Evolutionary conservation across 768 basidiomycete species (phyloP).

Genomic region (Royoungia palumana): DNA sequence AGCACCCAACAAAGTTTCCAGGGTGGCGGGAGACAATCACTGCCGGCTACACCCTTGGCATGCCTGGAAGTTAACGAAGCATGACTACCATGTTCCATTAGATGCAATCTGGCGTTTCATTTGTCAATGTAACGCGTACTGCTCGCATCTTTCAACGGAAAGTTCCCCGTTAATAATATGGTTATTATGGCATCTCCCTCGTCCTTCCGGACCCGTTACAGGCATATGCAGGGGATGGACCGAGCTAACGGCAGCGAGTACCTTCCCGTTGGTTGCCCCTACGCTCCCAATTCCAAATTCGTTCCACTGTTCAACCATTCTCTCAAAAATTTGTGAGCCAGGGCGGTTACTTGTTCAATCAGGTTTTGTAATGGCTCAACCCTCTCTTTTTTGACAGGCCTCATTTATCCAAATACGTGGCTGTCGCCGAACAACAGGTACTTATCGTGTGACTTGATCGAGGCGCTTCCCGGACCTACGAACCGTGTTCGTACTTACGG

Average conservation of each 20-base stretch:
- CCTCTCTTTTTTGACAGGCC: conserved; percentile 19
- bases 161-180: conserved; percentile 25
- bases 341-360: conserved; percentile 25
- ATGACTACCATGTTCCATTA: conserved; percentile 14
- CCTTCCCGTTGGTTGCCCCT: conserved; percentile 6
- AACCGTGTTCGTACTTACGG: conserved; percentile 15
- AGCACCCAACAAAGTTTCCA: conserved; percentile 11
- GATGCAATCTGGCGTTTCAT: conserved; percentile 8
- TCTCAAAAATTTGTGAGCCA: conserved; percentile 23
- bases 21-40: conserved; percentile 18
- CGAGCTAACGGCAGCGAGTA: conserved; percentile 26
- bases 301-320: conserved; percentile 13
- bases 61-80: conserved; percentile 13
- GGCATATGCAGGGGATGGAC: conserved; percentile 31
- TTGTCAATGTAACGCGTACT: conserved; percentile 7
- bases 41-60: conserved; percentile 6
- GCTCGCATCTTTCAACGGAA: conserved; percentile 11
- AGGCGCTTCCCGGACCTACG: conserved; percentile 16
- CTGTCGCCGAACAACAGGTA: conserved; percentile 16
- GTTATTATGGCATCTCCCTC: conserved; percentile 27
- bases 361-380: conserved; percentile 26
- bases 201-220: conserved; percentile 29
- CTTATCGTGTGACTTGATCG: conserved; percentile 21
- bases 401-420: conserved; percentile 32
- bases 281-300: conserved; percentile 21